A percentile compares a stretch with the other conserved stretches of the same genome.
phyloP scores from a whole-genome alignment of 179 eudicot species.

The Corrigiola litoralis region DNA sequence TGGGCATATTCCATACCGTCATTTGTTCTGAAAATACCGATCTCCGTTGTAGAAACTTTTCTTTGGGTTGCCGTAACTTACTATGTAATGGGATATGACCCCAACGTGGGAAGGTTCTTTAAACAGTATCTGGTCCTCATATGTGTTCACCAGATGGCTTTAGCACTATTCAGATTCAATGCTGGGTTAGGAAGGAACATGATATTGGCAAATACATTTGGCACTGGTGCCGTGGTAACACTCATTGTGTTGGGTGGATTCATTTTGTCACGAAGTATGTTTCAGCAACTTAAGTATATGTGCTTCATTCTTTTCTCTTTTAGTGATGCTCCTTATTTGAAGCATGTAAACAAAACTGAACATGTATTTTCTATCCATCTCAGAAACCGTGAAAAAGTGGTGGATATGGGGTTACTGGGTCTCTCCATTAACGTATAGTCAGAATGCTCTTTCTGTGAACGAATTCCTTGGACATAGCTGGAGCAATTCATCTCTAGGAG shows the following conservation, averaged over 20 bases:
- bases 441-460: conserved; percentile 1
- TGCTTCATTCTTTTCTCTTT: no score
- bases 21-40: conserved; percentile 48
- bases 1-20: conserved; percentile 60
- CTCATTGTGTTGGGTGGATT: background rate
- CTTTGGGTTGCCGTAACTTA: conserved; percentile 51
- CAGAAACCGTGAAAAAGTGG: background rate
- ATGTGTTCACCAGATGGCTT: conserved; percentile 2
- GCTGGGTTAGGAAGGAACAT: conserved; percentile 1
- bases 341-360: no score
- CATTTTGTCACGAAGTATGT: background rate
- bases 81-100: conserved; percentile 51
- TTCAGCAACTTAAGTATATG: no score
- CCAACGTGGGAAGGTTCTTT: conserved; percentile 7
- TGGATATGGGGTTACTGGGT: conserved; percentile 6
- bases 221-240: background rate
- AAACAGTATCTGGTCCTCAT: background rate
- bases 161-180: background rate
- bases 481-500: background rate
- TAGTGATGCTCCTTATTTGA: no score
- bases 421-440: background rate
- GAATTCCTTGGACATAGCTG: conserved; percentile 2
- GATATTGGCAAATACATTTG: conserved; percentile 2
- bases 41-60: conserved; percentile 40
- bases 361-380: no score